Percentiles rank a stretch among this genome's conserved stretches.
Evolutionary conservation across 345 rosid species (phyloP).

Genomic region (Gossypium thurberi): DNA sequence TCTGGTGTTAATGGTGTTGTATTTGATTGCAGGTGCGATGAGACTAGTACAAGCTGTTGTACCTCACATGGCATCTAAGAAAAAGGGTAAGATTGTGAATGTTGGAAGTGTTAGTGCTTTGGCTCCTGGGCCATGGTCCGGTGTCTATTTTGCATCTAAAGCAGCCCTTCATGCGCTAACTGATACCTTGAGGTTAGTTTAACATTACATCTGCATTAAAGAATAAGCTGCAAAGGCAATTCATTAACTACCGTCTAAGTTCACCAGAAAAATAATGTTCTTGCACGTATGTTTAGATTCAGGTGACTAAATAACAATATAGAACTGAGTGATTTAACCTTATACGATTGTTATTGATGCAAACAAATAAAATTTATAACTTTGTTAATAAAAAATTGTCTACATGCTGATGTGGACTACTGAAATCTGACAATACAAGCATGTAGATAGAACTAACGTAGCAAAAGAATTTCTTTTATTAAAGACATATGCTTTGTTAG

Average conservation of each 20-base stretch:
- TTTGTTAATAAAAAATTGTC: background rate
- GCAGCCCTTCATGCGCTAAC: constrained; percentile 80
- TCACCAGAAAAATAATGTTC: background rate
- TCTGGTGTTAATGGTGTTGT: background rate
- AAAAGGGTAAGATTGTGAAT: constrained; percentile 64
- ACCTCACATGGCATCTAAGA: constrained; percentile 78
- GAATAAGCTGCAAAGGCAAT: background rate
- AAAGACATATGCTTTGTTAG: background rate
- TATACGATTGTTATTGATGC: background rate
- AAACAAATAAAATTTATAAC: background rate
- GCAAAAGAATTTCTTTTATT: background rate
- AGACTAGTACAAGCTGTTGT: constrained; percentile 84
- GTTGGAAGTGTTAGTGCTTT: constrained; percentile 19
- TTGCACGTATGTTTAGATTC: background rate
- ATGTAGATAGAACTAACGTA: background rate
- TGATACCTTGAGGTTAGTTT: constrained; percentile 64
- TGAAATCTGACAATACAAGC: background rate
- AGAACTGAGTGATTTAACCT: background rate
- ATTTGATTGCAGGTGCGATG: constrained; percentile 45
- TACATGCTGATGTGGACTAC: background rate
- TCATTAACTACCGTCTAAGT: background rate
- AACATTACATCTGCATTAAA: background rate
- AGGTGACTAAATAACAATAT: background rate
- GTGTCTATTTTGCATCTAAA: constrained; percentile 77
- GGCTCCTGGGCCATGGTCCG: constrained; percentile 70